Percentiles rank a stretch among this genome's conserved stretches.
phyloP scores from a whole-genome alignment of 2,329 filamentous ascomycete species.

The Nothophoma quercina region DNA sequence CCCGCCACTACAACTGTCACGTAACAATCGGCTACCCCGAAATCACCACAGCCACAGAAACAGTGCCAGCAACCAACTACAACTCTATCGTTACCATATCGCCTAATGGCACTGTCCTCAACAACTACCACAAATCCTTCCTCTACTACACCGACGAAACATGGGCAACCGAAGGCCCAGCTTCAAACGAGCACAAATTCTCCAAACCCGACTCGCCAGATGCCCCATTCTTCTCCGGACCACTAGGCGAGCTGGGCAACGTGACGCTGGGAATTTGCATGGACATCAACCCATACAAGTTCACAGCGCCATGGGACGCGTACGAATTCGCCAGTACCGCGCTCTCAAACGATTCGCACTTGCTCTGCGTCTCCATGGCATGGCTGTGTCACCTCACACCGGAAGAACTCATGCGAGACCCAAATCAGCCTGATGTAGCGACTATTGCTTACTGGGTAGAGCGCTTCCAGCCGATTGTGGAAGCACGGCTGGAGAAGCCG shows the following conservation, averaged over 20 bases:
- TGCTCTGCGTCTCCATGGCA: constrained; percentile 79
- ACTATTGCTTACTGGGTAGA: constrained; percentile 79
- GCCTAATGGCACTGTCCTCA: constrained; percentile 61
- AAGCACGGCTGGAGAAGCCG: constrained; percentile 53
- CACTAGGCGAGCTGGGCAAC: constrained; percentile 45
- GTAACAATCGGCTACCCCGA: constrained; percentile 81
- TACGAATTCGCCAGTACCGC: constrained; percentile 68
- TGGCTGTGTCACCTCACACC: constrained; percentile 70
- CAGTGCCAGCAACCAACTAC: constrained; percentile 54
- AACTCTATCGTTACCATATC: constrained; percentile 67
- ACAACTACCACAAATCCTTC: constrained; percentile 70
- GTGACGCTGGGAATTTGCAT: constrained; percentile 61
- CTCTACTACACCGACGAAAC: constrained; percentile 73
- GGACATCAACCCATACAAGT: constrained; percentile 70
- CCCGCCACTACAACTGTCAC: constrained; percentile 70
- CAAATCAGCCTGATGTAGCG: constrained; percentile 70
- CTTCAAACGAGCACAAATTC: constrained; percentile 29
- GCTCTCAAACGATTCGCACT: constrained; percentile 62
- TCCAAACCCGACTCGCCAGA: constrained; percentile 29
- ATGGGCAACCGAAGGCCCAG: constrained; percentile 64
- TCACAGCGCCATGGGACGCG: constrained; percentile 63
- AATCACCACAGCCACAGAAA: constrained; percentile 35
- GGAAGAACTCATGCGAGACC: constrained; percentile 57
- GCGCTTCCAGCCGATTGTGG: constrained; percentile 68
- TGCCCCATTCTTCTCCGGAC: constrained; percentile 47